Evolutionary conservation across 2,329 filamentous ascomycete genomes (phyloP), one percentile per base, ranked within the genome.

Genomic region (Beauveria bassiana): DNA sequence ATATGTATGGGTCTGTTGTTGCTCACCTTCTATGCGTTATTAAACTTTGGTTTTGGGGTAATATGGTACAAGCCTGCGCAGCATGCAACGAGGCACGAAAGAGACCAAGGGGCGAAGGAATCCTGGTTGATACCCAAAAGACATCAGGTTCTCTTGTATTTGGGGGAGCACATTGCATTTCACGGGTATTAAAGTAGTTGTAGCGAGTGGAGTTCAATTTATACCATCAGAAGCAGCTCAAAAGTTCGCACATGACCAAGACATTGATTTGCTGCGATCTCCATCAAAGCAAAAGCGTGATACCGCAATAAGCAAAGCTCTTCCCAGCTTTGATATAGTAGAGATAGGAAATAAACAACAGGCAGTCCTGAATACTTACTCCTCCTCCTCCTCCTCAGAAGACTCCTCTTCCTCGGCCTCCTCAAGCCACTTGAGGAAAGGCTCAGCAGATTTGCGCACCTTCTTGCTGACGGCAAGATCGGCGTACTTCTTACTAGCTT

Each of bases 401-500:
- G 80, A 81, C 63, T 87, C 86, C 66, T 90, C 87, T 65, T 88
- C 86, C 74, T 93, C 89, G 59, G 93, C 93, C 76, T 89, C 91
- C 68, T 91, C 86, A 62, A 98, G 91, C 93, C 93, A 98, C 69
- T 87, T 89, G 71, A 97, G 83, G 84, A 99, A 99, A 66, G 90
- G 88, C 80, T 96, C 90, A 59, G 95, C 92, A 66, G 91, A 89
- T 82, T 96, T 93, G 79, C 93, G 91, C 65, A 98, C 92, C 83
- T 96, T 96, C 83, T 92, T 93, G 79, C 91, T 96, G 64, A 87
- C 93, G 63, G 87, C 74, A 64, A 96, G 77, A 73, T 98, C 93
- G 68, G 96, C 90, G 74, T 98, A 98, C 81, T 97, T 97, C 88
- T 96, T 97, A 85, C 91, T 96, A 63, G 93, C 92, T 83, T 95